Conservation (phyloP, 169 alveolate genomes). For the Babesia gibsoni region DNA sequence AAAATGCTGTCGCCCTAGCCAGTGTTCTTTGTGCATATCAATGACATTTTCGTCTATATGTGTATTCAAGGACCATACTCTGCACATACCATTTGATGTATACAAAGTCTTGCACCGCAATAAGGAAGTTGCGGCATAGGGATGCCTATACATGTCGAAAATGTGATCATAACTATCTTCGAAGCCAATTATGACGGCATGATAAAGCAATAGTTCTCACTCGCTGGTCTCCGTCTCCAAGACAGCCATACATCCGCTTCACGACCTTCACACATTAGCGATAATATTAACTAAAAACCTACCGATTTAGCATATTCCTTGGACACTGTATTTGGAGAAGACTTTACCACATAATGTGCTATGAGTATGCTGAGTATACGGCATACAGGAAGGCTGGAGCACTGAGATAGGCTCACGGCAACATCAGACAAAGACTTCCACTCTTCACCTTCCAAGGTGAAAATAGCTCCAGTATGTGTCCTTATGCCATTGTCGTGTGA, state of each 20-base stretch:
- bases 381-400: constrained; percentile 31
- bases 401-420: constrained; percentile 4
- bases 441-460: not conserved
- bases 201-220: constrained; percentile 43
- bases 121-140: constrained; percentile 17
- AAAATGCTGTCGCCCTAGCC: constrained; percentile 12
- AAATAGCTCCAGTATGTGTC: not conserved
- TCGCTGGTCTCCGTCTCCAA: constrained; percentile 39
- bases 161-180: not conserved
- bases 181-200: constrained; percentile 49
- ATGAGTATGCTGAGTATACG: constrained; percentile 39
- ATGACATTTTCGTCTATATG: constrained; percentile 14
- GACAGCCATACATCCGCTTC: constrained; percentile 34
- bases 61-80: no score
- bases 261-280: constrained; percentile 31
- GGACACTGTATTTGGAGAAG: constrained; percentile 9
- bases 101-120: constrained; percentile 47
- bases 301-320: not conserved
- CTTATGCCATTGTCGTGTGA: no score
- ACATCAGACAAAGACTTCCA: constrained; percentile 20
- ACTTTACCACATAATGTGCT: constrained; percentile 9
- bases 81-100: constrained; percentile 12
- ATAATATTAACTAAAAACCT: not conserved
- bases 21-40: constrained; percentile 12
- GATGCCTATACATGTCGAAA: constrained; percentile 31